Conservation (phyloP, 495 filamentous ascomycete species). For the Daldinia caldariorum region DNA sequence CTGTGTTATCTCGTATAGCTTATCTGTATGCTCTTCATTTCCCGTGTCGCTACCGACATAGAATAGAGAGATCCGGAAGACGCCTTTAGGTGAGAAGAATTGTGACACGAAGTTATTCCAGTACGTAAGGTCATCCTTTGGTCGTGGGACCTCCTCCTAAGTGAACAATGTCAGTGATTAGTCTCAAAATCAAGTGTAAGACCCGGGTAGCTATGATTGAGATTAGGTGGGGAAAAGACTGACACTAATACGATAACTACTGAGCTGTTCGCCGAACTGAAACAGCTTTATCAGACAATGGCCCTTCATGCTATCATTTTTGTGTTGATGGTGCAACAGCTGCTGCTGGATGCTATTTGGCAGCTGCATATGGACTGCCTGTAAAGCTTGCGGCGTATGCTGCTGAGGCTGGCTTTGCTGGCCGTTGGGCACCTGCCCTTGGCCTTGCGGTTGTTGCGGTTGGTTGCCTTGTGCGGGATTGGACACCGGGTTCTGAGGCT, state of each 20-base stretch:
- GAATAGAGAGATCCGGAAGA: conserved; percentile 71
- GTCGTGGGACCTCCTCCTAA: conserved; percentile 59
- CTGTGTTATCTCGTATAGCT: conserved; percentile 81
- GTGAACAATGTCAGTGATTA: conserved; percentile 26
- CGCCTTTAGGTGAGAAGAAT: conserved; percentile 77
- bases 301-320: conserved; percentile 64
- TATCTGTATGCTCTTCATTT: conserved; percentile 59
- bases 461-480: conserved; percentile 51
- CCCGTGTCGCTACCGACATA: conserved; percentile 45
- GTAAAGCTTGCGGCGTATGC: conserved; percentile 38
- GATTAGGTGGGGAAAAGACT: neutral
- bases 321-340: conserved; percentile 62
- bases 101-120: conserved; percentile 80
- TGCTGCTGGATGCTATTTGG: conserved; percentile 48
- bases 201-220: neutral
- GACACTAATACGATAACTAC: conserved; percentile 67
- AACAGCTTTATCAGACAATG: conserved; percentile 70
- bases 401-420: conserved; percentile 52
- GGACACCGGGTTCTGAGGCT: conserved; percentile 46
- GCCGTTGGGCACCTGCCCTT: conserved; percentile 53
- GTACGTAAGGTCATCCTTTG: conserved; percentile 69
- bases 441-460: conserved; percentile 61
- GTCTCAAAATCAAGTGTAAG: neutral
- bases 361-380: conserved; percentile 57
- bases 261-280: conserved; percentile 75